A percentile compares a stretch with the other conserved stretches of the same genome.
Conservation (phyloP, 2,329 filamentous ascomycete species). For the Cladophialophora immunda region DNA sequence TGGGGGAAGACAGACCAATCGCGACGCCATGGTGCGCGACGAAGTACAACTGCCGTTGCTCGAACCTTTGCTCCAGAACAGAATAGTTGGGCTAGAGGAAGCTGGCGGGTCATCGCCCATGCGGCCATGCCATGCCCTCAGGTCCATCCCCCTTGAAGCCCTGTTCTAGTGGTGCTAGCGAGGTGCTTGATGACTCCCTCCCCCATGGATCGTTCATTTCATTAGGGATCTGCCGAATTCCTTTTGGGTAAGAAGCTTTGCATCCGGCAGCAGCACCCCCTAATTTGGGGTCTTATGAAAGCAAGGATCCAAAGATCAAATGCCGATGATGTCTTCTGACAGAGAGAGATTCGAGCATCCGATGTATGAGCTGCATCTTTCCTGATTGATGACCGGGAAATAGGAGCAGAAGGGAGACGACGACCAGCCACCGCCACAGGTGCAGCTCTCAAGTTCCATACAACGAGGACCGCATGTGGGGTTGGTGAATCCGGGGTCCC, state of each 20-base stretch:
- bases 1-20: slow-evolving; percentile 8
- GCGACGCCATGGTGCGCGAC: not conserved
- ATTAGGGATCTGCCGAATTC: slow-evolving; percentile 1
- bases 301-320: not conserved
- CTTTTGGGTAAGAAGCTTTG: too few relatives aligned
- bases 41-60: slow-evolving; percentile 21
- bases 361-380: not conserved
- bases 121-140: too few relatives aligned
- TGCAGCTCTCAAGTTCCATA: not conserved
- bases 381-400: not conserved
- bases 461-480: too few relatives aligned
- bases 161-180: not conserved
- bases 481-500: too few relatives aligned
- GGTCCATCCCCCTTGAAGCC: not conserved
- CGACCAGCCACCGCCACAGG: not conserved
- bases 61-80: slow-evolving; percentile 2
- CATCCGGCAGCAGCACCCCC: not conserved
- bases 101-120: not conserved
- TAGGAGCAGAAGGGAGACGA: not conserved
- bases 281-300: not conserved
- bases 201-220: slow-evolving; percentile 4
- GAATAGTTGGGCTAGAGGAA: slow-evolving; percentile 4
- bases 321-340: not conserved
- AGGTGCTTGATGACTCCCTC: not conserved
- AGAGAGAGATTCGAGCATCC: not conserved